Base-by-base conservation (phyloP, 2,329 filamentous ascomycete species). In the Colletotrichum liriopes region DNA sequence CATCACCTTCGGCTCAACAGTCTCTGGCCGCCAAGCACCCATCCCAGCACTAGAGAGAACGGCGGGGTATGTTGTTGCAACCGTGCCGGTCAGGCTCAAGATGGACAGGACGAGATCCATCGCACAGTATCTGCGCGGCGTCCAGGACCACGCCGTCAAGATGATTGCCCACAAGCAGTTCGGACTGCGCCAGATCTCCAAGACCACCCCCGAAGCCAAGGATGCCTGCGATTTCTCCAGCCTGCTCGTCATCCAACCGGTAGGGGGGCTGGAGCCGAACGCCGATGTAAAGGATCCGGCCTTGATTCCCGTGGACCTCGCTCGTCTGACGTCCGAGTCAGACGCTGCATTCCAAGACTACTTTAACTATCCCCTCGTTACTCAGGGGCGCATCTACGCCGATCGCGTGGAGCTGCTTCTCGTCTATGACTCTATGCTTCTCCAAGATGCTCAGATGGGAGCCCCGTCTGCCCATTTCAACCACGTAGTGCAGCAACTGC, bases 1-100 rank as follows among this genome's bases (percentile, higher is more conserved):
- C 60, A 79, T 84, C 37, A 75, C 82, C 29, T 84, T 84, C 64
- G 83, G 83, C 5, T 80, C 82, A 72, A 83, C 81, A 0, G 76
- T 84, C 23, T 83, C 83, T 47, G 51, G 62, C 23, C 62, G 62
- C 49, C 82, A 65, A 20, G 75, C 52, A 14, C 52, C 41, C 6
- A 49, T 71, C 5, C 43, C 43, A 16, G 67, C 54, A 7, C 29
- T 71, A 23, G 75, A 78, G 62, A 75, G 74, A 32, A 75, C 77
- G 72, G 64, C 71, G 86, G 78, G 78, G 7, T 70, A 77, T 12
- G 67, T 76, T 12, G 73, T 78, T 23, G 76, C 62, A n/a, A 65
- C 62, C 14, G 51, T 65, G 9, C 62, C 62, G 0, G 62, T 65
- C 35, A 55, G 49, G 41, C 59, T 78, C 5, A 51, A 49, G 9